Conservation (phyloP, 306 rosid species). For the Fragaria nilgerrensis region DNA sequence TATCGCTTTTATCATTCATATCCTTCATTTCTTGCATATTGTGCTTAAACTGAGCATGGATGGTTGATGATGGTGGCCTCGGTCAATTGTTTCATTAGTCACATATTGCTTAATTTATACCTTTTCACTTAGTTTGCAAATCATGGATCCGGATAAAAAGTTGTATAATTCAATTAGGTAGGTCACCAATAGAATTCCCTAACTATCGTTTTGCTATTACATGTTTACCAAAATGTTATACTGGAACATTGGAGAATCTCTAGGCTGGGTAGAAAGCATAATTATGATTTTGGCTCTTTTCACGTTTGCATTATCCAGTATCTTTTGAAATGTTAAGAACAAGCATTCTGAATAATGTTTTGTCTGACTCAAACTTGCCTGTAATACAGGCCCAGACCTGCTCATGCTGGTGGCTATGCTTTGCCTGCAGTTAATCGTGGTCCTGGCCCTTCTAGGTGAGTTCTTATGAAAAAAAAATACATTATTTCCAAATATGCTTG, state of each 20-base stretch:
- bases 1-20: neutral
- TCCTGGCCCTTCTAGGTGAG: constrained; percentile 52
- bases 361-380: constrained; percentile 19
- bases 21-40: neutral
- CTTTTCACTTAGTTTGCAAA: neutral
- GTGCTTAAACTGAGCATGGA: neutral
- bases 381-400: constrained; percentile 58
- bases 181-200: neutral
- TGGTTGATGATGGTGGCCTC: neutral
- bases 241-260: neutral
- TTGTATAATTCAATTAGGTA: neutral
- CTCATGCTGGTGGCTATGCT: constrained; percentile 43
- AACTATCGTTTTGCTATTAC: neutral
- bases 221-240: neutral
- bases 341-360: neutral
- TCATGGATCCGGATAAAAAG: neutral
- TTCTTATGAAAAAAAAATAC: neutral
- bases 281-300: neutral
- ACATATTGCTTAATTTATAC: neutral
- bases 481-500: neutral
- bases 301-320: neutral
- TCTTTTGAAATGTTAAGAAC: neutral
- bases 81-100: neutral
- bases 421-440: constrained; percentile 44
- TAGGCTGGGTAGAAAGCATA: neutral